Percentiles rank a stretch among this genome's conserved stretches.
Conservation (phyloP, 495 filamentous ascomycete species). For the Penicillium taxi region DNA sequence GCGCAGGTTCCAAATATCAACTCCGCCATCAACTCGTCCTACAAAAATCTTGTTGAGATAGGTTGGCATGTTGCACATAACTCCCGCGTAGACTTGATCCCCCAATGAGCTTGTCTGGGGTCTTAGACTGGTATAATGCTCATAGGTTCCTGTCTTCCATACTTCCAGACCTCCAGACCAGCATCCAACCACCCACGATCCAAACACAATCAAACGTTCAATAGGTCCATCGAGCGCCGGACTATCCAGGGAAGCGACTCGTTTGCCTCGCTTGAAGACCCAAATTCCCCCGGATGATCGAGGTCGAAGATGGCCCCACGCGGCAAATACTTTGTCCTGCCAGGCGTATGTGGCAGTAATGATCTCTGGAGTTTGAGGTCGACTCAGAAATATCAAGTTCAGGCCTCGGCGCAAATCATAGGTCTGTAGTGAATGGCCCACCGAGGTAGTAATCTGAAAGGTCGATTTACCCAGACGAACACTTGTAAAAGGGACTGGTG, state of each 20-base stretch:
- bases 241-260: constrained; percentile 61
- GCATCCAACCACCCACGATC: constrained; percentile 83
- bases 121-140: constrained; percentile 80
- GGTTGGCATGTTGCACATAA: constrained; percentile 77
- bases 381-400: constrained; percentile 83
- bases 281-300: constrained; percentile 61
- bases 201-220: constrained; percentile 71
- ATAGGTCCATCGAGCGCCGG: constrained; percentile 62
- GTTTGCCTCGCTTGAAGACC: constrained; percentile 92
- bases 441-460: constrained; percentile 93
- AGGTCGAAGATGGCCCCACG: constrained; percentile 61
- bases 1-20: constrained; percentile 96
- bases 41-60: constrained; percentile 94
- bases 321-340: constrained; percentile 79
- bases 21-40: constrained; percentile 73
- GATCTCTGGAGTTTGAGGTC: constrained; percentile 73
- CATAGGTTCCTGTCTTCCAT: constrained; percentile 76
- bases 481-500: constrained; percentile 76
- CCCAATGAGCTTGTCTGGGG: constrained; percentile 35
- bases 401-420: constrained; percentile 86
- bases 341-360: constrained; percentile 85
- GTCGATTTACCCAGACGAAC: constrained; percentile 86
- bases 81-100: constrained; percentile 57
- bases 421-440: constrained; percentile 82
- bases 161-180: constrained; percentile 69